phyloP scores from a whole-genome alignment of 345 rosid genomes.

The Populus alba region DNA sequence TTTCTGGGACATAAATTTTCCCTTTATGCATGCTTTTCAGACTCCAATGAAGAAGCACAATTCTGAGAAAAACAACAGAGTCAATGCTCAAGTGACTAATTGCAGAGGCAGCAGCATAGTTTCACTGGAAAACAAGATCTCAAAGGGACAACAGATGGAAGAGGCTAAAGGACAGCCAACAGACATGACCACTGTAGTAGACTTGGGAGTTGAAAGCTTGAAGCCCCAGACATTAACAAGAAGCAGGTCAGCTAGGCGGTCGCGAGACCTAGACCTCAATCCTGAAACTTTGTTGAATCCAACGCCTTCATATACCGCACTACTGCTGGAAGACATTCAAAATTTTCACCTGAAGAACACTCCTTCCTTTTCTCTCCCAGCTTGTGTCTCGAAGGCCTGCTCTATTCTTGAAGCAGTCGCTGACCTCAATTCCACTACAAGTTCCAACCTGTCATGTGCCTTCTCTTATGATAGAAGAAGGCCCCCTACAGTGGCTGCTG shows the following conservation, averaged over 20 bases:
- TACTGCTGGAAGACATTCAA: constrained; percentile 85
- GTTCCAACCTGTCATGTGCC: constrained; percentile 40
- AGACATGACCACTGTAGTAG: neutral
- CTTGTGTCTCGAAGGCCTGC: constrained; percentile 70
- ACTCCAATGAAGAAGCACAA: constrained; percentile 35
- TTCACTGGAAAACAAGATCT: constrained; percentile 19
- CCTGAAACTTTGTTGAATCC: constrained; percentile 53
- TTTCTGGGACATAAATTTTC: neutral
- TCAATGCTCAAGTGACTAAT: constrained; percentile 27
- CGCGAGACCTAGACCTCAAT: constrained; percentile 64
- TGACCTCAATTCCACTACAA: constrained; percentile 71
- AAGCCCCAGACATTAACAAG: constrained; percentile 56
- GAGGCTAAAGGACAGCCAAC: constrained; percentile 34
- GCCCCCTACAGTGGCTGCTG: constrained; percentile 8
- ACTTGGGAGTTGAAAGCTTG: constrained; percentile 26
- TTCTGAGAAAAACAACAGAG: constrained; percentile 27
- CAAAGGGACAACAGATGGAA: constrained; percentile 32
- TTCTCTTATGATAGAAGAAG: constrained; percentile 31
- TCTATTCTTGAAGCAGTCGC: constrained; percentile 82
- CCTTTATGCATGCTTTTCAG: constrained; percentile 1
- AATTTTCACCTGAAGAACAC: constrained; percentile 76
- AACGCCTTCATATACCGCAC: constrained; percentile 55
- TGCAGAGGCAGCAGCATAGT: constrained; percentile 25
- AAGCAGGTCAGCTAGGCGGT: constrained; percentile 71
- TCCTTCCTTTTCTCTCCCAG: constrained; percentile 43